Conservation (phyloP, 805 yeast species). For the Metschnikowia borealis region DNA sequence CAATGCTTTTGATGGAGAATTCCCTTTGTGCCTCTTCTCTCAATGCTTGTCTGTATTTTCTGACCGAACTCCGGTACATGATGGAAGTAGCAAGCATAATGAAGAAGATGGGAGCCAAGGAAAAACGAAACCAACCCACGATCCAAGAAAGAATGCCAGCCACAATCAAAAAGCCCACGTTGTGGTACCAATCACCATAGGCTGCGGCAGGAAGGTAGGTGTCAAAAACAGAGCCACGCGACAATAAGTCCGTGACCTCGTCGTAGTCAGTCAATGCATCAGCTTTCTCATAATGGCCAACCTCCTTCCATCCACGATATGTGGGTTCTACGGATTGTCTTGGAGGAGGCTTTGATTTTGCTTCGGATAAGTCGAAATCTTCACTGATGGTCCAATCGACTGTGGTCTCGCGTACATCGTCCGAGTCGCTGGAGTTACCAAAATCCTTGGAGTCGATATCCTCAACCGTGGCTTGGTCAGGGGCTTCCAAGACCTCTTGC, state of each 20-base stretch:
- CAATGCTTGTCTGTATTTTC: conserved; percentile 68
- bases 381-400: conserved; percentile 32
- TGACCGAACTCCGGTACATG: conserved; percentile 77
- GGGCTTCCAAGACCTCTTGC: conserved; percentile 31
- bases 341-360: conserved; percentile 36
- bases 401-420: conserved; percentile 10
- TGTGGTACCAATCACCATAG: conserved; percentile 97
- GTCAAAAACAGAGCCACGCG: conserved; percentile 71
- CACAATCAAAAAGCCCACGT: conserved; percentile 62
- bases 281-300: conserved; percentile 76
- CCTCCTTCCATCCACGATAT: conserved; percentile 91
- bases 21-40: conserved; percentile 86
- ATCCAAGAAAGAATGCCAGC: conserved; percentile 75
- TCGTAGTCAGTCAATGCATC: conserved; percentile 66
- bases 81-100: conserved; percentile 59
- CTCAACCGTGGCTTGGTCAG: conserved; percentile 22
- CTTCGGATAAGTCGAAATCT: conserved; percentile 32
- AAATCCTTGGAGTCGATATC: conserved; percentile 12
- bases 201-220: conserved; percentile 66
- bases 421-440: not conserved
- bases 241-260: conserved; percentile 64
- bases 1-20: conserved; percentile 73
- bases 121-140: conserved; percentile 71
- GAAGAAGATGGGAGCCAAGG: conserved; percentile 77
- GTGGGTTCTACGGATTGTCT: conserved; percentile 60